phyloP scores from a whole-genome alignment of 257 asterid genomes.

The Solanum neorickii region DNA sequence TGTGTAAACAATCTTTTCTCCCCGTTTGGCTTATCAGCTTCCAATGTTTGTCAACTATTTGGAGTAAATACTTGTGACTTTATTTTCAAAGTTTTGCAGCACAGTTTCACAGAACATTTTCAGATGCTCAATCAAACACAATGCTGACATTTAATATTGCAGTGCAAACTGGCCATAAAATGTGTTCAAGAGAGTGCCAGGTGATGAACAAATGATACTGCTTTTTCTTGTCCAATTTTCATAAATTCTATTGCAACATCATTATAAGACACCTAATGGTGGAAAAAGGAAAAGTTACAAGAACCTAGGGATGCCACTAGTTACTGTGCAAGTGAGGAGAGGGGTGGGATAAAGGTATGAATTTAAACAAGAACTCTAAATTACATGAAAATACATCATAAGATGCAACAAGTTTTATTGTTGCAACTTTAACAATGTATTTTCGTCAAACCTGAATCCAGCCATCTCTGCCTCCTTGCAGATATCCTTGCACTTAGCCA shows the following conservation, averaged over 20 bases:
- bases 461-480: conserved; percentile 69
- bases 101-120: background rate
- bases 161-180: background rate
- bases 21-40: background rate
- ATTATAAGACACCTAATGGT: background rate
- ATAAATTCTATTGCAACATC: background rate
- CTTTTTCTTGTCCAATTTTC: background rate
- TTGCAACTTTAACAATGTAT: background rate
- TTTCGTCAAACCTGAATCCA: conserved; percentile 40
- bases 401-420: background rate
- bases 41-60: background rate
- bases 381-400: background rate
- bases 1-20: background rate
- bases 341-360: background rate
- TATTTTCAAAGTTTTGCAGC: background rate
- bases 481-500: conserved; percentile 58
- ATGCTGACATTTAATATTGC: background rate
- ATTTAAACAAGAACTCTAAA: background rate
- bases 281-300: background rate
- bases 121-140: background rate
- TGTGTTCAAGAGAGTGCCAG: background rate
- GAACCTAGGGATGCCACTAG: background rate
- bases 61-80: background rate
- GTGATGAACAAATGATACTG: background rate
- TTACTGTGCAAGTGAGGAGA: background rate